Percentiles rank a stretch among this genome's conserved stretches.
Evolutionary conservation across 257 asterid genomes (phyloP).

Genomic region (Petunia secreta): DNA sequence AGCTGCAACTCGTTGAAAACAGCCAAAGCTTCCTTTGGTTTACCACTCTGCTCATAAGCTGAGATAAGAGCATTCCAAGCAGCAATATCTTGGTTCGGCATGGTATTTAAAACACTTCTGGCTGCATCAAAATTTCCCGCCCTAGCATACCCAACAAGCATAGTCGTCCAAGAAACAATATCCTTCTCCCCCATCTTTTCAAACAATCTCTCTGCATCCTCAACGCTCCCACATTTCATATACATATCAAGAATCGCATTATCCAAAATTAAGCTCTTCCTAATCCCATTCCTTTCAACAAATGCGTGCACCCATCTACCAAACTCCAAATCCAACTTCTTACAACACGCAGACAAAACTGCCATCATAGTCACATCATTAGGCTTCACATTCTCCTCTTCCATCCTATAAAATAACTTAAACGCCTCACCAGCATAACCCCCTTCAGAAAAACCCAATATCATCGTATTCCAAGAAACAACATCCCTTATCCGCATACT

Average conservation of each 20-base stretch:
- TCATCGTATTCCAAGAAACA: conserved; percentile 86
- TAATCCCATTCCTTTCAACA: conserved; percentile 52
- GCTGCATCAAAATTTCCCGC: conserved; percentile 63
- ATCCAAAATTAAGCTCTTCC: conserved; percentile 46
- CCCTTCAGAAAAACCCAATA: conserved; percentile 61
- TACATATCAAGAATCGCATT: conserved; percentile 85
- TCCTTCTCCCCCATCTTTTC: conserved; percentile 66
- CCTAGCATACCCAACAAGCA: conserved; percentile 73
- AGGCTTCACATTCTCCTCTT: conserved; percentile 56
- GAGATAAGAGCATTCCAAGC: conserved; percentile 86
- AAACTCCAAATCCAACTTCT: conserved; percentile 56
- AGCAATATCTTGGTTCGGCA: conserved; percentile 64
- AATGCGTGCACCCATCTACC: conserved; percentile 67
- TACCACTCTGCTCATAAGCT: conserved; percentile 70
- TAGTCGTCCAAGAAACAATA: conserved; percentile 68
- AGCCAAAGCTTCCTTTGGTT: conserved; percentile 68
- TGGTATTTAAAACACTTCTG: conserved; percentile 50
- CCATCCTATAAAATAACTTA: conserved; percentile 59
- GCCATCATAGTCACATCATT: conserved; percentile 73
- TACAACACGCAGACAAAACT: conserved; percentile 62
- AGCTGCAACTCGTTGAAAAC: conserved; percentile 66
- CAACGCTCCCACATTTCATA: conserved; percentile 63
- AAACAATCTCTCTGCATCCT: conserved; percentile 57
- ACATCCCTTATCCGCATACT: conserved; percentile 63
- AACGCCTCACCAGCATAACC: conserved; percentile 55